Evolutionary conservation across 495 filamentous ascomycete species (phyloP).

Genomic region (Aspergillus biplanus): DNA sequence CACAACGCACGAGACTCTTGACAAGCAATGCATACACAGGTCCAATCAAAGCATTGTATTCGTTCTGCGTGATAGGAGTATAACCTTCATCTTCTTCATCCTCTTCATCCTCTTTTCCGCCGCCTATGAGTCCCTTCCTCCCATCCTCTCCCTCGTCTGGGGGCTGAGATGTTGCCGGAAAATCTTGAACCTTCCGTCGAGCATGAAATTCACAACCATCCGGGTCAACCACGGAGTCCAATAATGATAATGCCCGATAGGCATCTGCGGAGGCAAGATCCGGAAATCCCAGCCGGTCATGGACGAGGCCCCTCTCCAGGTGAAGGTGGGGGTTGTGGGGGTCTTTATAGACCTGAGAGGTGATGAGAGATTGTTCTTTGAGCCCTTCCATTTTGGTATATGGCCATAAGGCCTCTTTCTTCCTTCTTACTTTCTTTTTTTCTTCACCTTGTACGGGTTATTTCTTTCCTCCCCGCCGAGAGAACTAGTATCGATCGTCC

Average conservation of each 20-base stretch:
- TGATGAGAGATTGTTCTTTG: slow-evolving; percentile 30
- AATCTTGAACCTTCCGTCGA: slow-evolving; percentile 27
- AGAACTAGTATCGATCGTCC: too few species aligned
- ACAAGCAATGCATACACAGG: slow-evolving; percentile 50
- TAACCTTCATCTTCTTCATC: slow-evolving; percentile 42
- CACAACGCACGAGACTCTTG: slow-evolving; percentile 63
- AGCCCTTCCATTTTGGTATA: slow-evolving; percentile 22
- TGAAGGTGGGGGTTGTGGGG: slow-evolving; percentile 83
- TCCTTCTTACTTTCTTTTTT: neutral
- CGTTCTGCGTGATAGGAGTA: slow-evolving; percentile 41
- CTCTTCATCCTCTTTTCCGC: slow-evolving; percentile 32
- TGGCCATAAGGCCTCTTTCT: neutral
- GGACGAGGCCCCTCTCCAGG: slow-evolving; percentile 68
- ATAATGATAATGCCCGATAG: slow-evolving; percentile 82
- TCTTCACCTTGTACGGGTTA: neutral
- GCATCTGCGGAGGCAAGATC: slow-evolving; percentile 90
- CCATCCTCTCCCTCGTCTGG: slow-evolving; percentile 14
- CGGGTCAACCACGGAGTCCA: slow-evolving; percentile 75
- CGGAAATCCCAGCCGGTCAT: slow-evolving; percentile 79
- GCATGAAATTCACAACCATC: slow-evolving; percentile 51
- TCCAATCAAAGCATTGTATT: slow-evolving; percentile 46
- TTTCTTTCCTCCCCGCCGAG: too few species aligned
- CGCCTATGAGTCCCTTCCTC: slow-evolving; percentile 12
- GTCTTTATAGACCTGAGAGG: slow-evolving; percentile 42
- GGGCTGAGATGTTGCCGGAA: neutral